Conservation (phyloP, 768 basidiomycete species). For the Hortiboletus flavorubellus region DNA sequence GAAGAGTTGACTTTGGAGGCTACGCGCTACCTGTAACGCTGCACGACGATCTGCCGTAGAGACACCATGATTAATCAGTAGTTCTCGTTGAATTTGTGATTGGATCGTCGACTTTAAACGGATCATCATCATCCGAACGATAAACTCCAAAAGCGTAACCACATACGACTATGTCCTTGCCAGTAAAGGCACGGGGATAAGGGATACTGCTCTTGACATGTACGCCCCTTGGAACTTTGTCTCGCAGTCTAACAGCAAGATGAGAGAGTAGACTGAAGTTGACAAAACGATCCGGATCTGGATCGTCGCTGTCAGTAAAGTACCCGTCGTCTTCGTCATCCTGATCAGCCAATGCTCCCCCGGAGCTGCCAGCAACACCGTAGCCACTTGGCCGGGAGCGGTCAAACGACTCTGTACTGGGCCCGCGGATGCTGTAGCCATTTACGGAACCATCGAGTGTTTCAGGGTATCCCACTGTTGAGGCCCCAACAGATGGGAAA, state of each 20-base stretch:
- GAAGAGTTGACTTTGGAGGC: constrained; percentile 88
- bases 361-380: constrained; percentile 14
- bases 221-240: constrained; percentile 81
- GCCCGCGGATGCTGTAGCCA: constrained; percentile 14
- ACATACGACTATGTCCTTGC: constrained; percentile 89
- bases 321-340: constrained; percentile 30
- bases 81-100: constrained; percentile 78
- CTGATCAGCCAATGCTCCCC: constrained; percentile 19
- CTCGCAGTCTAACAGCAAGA: constrained; percentile 83
- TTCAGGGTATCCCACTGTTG: constrained; percentile 19
- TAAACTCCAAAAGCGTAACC: neutral
- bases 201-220: constrained; percentile 94
- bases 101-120: constrained; percentile 76
- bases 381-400: constrained; percentile 21
- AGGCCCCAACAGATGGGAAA: constrained; percentile 23
- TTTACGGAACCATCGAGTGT: constrained; percentile 17
- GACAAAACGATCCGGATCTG: constrained; percentile 73
- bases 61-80: constrained; percentile 70
- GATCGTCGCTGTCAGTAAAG: constrained; percentile 52
- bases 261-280: constrained; percentile 87
- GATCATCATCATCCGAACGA: constrained; percentile 2
- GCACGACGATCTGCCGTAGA: constrained; percentile 77
- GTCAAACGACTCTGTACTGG: constrained; percentile 28
- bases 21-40: constrained; percentile 84
- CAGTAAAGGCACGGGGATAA: constrained; percentile 88